These are phyloP conservation scores for Penicillium angulare DNA, from an alignment of 495 filamentous ascomycete species.

Conservation along the genomic window DNA sequence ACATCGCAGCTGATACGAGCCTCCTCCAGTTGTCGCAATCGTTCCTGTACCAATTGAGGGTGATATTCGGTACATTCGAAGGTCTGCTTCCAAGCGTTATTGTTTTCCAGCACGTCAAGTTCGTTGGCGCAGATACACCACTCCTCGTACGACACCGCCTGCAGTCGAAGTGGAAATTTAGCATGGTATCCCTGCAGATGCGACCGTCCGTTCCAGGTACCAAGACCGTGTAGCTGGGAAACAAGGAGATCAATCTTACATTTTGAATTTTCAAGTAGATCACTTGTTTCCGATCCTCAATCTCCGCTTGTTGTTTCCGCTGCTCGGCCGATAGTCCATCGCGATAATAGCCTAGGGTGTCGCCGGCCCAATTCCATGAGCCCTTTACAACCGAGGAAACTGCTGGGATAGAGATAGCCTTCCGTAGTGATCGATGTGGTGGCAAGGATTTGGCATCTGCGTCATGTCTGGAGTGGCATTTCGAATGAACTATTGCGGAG, in stretches of 20 bases:
- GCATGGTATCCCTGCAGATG: slow-evolving; percentile 15
- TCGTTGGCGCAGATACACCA: slow-evolving; percentile 68
- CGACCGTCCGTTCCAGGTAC: slow-evolving; percentile 9
- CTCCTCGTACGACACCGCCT: slow-evolving; percentile 62
- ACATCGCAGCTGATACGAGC: slow-evolving; percentile 75
- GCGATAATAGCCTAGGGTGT: slow-evolving; percentile 47
- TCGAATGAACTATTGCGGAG: slow-evolving; percentile 30
- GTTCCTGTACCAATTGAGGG: slow-evolving; percentile 60
- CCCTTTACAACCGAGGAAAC: slow-evolving; percentile 37
- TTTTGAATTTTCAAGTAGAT: slow-evolving; percentile 60
- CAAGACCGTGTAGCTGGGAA: no score
- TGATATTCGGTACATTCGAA: slow-evolving; percentile 68
- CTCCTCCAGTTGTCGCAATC: slow-evolving; percentile 70
- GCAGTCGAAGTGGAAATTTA: slow-evolving; percentile 8
- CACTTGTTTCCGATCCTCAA: slow-evolving; percentile 61
- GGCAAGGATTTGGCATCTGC: slow-evolving; percentile 6
- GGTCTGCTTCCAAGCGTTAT: slow-evolving; percentile 77
- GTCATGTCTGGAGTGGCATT: slow-evolving; percentile 25
- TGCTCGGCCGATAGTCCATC: slow-evolving; percentile 58
- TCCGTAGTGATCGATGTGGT: slow-evolving; percentile 22
- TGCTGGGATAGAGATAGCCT: slow-evolving; percentile 32
- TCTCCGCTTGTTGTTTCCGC: slow-evolving; percentile 44
- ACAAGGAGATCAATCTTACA: slow-evolving; percentile 34
- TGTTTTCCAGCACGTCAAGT: slow-evolving; percentile 76
- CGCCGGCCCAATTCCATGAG: slow-evolving; percentile 44